phyloP scores from a whole-genome alignment of 192 early-diverging fungal genomes.

The Entomortierella chlamydospora region DNA sequence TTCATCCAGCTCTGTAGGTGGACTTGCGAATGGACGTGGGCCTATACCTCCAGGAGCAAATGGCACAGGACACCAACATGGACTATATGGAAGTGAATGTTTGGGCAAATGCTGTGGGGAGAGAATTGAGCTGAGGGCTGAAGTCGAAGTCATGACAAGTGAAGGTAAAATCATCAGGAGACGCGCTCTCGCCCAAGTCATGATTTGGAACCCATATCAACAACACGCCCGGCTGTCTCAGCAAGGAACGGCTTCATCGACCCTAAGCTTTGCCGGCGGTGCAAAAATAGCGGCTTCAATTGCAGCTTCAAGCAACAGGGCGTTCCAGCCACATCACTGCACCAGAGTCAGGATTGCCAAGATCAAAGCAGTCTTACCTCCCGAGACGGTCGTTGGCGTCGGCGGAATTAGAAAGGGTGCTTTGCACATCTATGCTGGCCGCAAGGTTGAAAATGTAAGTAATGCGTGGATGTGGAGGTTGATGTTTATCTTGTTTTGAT shows the following conservation, averaged over 20 bases:
- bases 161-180: slow-evolving; percentile 41
- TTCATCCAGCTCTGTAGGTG: neutral
- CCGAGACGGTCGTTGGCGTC: slow-evolving; percentile 34
- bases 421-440: slow-evolving; percentile 61
- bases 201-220: slow-evolving; percentile 50
- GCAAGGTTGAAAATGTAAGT: slow-evolving; percentile 37
- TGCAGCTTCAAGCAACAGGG: slow-evolving; percentile 3
- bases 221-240: neutral
- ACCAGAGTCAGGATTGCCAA: slow-evolving; percentile 53
- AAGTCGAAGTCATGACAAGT: slow-evolving; percentile 35
- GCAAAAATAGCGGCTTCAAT: neutral
- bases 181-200: slow-evolving; percentile 38
- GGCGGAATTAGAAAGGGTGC: slow-evolving; percentile 46
- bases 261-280: neutral
- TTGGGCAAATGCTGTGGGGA: slow-evolving; percentile 42
- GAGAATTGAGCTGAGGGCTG: slow-evolving; percentile 36
- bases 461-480: neutral
- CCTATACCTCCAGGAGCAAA: slow-evolving; percentile 18
- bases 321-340: slow-evolving; percentile 17
- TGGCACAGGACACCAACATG: neutral
- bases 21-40: neutral
- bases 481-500: neutral
- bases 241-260: neutral
- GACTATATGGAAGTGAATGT: slow-evolving; percentile 32
- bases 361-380: slow-evolving; percentile 63